Evolutionary conservation across 2,329 filamentous ascomycete genomes (phyloP).

Genomic region (Fusarium succisae): DNA sequence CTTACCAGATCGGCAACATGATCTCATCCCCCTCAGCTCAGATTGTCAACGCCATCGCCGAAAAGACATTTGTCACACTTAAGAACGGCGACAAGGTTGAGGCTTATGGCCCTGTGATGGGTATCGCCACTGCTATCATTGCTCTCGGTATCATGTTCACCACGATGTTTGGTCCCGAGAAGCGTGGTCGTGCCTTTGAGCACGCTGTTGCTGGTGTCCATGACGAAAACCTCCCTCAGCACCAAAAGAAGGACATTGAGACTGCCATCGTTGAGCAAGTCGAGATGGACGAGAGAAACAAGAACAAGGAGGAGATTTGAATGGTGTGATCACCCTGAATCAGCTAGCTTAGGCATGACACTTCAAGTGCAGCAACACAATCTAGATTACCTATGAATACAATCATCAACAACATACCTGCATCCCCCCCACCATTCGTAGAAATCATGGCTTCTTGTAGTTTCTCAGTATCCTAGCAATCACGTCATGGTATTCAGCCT

Average conservation of each 20-base stretch:
- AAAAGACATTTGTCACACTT: constrained; percentile 66
- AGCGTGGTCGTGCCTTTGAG: constrained; percentile 76
- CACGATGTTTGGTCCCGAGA: constrained; percentile 77
- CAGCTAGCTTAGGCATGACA: neutral
- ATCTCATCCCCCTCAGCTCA: constrained; percentile 77
- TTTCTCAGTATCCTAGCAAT: neutral
- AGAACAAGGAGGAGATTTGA: constrained; percentile 16
- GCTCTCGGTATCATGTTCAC: constrained; percentile 74
- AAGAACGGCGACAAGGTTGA: constrained; percentile 66
- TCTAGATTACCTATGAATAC: constrained; percentile 6
- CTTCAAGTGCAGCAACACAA: neutral
- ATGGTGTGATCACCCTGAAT: neutral
- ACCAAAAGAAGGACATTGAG: constrained; percentile 43
- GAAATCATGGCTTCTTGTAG: neutral
- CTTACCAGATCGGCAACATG: constrained; percentile 81
- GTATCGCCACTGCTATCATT: constrained; percentile 79
- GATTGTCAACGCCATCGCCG: constrained; percentile 79
- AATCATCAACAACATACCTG: neutral
- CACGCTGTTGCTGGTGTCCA: constrained; percentile 56
- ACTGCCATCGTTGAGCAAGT: constrained; percentile 40
- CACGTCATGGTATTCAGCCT: accelerated
- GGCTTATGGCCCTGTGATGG: constrained; percentile 81
- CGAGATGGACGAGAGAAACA: constrained; percentile 33
- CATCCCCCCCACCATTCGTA: neutral
- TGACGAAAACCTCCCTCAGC: constrained; percentile 13